These are phyloP conservation scores for Vitis hybrid DNA, from an alignment of 177 flowering plant species.

Conservation along the genomic window DNA sequence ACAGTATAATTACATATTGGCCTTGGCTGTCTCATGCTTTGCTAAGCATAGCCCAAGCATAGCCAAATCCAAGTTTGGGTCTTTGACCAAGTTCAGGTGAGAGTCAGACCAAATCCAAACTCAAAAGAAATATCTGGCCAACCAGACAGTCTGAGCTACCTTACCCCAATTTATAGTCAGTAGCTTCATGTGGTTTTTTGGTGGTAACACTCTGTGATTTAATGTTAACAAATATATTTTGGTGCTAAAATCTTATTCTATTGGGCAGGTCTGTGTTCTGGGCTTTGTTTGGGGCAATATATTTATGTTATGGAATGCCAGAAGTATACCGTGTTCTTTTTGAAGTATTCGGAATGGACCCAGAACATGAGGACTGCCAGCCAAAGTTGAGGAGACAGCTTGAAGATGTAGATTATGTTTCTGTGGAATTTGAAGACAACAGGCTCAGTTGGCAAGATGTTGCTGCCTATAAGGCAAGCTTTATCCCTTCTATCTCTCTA, in stretches of 20 bases:
- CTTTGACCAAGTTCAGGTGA: too few relatives aligned
- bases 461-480: constrained; percentile 71
- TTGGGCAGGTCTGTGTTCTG: constrained; percentile 84
- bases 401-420: constrained; percentile 95
- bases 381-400: constrained; percentile 89
- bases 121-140: too few relatives aligned
- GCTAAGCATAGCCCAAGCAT: too few relatives aligned
- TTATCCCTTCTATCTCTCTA: background rate
- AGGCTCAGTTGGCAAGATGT: constrained; percentile 90
- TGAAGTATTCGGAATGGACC: constrained; percentile 99
- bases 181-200: too few relatives aligned
- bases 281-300: constrained; percentile 98
- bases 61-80: too few relatives aligned
- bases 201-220: background rate
- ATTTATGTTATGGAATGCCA: constrained; percentile 94
- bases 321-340: constrained; percentile 98
- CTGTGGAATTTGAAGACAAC: constrained; percentile 87
- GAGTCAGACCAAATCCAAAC: too few relatives aligned
- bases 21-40: too few relatives aligned
- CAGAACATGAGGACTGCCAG: constrained; percentile 93
- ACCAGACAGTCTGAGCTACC: too few relatives aligned
- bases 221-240: background rate
- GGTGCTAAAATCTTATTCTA: constrained; percentile 4
- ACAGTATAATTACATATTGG: too few relatives aligned
- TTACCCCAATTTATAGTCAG: too few relatives aligned